Evolutionary conservation across 257 asterid genomes (phyloP).

Genomic region (Anisodus tanguticus): DNA sequence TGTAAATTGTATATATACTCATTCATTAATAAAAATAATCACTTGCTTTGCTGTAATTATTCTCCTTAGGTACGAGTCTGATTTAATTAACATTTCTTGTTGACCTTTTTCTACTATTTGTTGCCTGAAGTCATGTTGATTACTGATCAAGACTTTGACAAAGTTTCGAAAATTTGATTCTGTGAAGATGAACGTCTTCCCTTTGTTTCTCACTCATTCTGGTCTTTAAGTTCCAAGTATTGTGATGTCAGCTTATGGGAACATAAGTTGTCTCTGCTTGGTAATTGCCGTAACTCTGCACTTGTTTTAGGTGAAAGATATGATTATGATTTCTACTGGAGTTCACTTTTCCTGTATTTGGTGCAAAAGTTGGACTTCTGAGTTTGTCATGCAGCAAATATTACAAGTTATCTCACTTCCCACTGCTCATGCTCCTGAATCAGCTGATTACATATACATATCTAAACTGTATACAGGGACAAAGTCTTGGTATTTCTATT

Average conservation of each 20-base stretch:
- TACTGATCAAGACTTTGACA: neutral
- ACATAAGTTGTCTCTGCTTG: neutral
- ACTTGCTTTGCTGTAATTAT: neutral
- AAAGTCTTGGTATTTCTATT: neutral
- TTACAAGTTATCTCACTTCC: neutral
- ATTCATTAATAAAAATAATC: no score
- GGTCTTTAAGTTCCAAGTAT: neutral
- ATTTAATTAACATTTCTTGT: neutral
- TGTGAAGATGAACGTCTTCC: neutral
- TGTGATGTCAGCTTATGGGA: neutral
- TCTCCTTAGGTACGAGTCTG: neutral
- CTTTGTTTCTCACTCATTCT: neutral
- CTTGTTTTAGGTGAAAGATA: constrained; percentile 20
- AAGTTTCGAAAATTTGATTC: neutral
- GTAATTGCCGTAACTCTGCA: neutral
- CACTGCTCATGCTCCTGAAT: no score
- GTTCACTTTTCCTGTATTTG: neutral
- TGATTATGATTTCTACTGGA: neutral
- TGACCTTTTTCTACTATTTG: neutral
- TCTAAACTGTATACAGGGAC: neutral
- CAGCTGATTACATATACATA: no score
- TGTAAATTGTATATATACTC: no score
- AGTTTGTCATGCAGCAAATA: neutral
- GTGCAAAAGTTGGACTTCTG: no score
- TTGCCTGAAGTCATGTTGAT: neutral